Base-by-base conservation (phyloP, 805 yeast species). In the Saturnispora saitoi region DNA sequence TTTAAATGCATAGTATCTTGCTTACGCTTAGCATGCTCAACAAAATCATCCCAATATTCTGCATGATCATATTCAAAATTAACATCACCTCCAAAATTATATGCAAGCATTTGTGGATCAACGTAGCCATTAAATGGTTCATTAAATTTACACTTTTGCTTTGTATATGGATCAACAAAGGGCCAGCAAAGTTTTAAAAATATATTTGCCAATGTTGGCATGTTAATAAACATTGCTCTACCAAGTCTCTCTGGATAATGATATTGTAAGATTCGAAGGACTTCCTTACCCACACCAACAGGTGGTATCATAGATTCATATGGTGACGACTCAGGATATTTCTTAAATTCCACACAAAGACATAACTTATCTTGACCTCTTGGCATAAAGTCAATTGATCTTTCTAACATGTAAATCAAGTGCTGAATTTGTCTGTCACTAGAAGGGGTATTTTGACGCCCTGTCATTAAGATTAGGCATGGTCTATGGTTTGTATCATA, bases 161-260 rank as follows among this genome's bases (percentile, higher is more conserved):
- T 76, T 2, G 99, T 93, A 62, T 86, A 71, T 17, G 97, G 96
- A 65, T 93, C 99, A 56, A 93, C 95, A 66, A 93, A 93, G 2
- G 99, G 99, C 65, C 87, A 89, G 55, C 93, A 89, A 53, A 93
- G 70, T 69, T 89, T 93, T 57, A 93, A 71, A 60, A 93, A 93
- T 11, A 95, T 81, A 89, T 95, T 86, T 7, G 91, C 97, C 46
- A 89, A 69, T 77, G 91, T 82, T n/a, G 98, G 98, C 56, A 93
- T 88, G 66, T 93, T 91, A 51, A 95, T 85, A 50, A 93, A 75
- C 49, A 90, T 71, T 0, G 97, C 97, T 61, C 85, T 79, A 24
- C 99, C 99, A 51, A 93, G 73, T 58, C 99, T 78, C 64, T 93
- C 99, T 6, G 99, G 99, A 63, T 93, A 93, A 67, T 93, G 99